Percentiles rank a stretch among this genome's conserved stretches.
phyloP scores from a whole-genome alignment of 148 eudicot genomes.

The Diospyros kaki region DNA sequence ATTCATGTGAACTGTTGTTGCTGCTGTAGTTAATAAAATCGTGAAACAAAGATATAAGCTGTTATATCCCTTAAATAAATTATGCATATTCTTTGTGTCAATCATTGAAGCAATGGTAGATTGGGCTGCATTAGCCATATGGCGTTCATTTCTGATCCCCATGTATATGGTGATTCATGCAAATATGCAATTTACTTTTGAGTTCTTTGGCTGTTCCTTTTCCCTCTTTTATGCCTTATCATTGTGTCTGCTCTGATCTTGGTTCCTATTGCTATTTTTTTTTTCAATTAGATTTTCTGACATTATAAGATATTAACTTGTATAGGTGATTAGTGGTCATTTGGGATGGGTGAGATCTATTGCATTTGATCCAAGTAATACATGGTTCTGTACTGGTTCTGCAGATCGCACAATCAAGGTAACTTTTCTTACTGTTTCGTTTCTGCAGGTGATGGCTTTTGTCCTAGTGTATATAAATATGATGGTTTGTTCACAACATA shows the following conservation, averaged over 20 bases:
- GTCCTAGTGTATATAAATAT: not conserved
- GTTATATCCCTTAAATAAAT: not conserved
- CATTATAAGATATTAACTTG: conserved; percentile 6
- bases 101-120: not conserved
- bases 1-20: not conserved
- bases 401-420: conserved; percentile 99
- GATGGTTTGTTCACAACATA: not conserved
- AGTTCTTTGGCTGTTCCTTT: not conserved
- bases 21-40: conserved; percentile 2
- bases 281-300: not conserved
- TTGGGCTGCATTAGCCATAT: not conserved
- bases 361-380: conserved; percentile 93
- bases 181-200: not conserved
- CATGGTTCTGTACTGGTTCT: conserved; percentile 97
- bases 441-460: not conserved
- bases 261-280: not conserved
- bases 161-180: not conserved
- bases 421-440: conserved; percentile 3
- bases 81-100: not conserved
- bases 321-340: conserved; percentile 96
- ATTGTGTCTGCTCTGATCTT: not conserved
- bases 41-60: not conserved
- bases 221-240: not conserved
- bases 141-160: not conserved
- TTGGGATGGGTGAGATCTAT: conserved; percentile 99